Base-by-base conservation (phyloP, 495 filamentous ascomycete species). In the Lichenothelia convexa region DNA sequence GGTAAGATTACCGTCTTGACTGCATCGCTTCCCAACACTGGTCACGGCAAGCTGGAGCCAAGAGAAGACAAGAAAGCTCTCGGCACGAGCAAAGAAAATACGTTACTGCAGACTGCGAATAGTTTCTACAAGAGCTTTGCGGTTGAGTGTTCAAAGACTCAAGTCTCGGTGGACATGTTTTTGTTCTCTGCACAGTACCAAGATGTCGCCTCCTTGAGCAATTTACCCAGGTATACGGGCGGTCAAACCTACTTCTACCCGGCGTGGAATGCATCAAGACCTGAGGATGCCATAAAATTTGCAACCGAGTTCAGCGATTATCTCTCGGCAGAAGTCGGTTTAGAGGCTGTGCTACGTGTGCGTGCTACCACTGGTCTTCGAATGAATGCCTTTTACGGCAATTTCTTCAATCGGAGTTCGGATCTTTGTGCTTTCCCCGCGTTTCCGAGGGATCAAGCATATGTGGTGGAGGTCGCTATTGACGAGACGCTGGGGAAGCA, bases 131-230 rank as follows among this genome's bases (percentile, higher is more conserved):
- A 97, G 64, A 92, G 82, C 51, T 97, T 97, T 54, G 89, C 89
- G 2, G 91, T 97, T 4, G 89, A 97, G 51, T 97, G 89, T 55
- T 94, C 87, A 30, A 97, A 97, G 60, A 86, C 86, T 41, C 89
- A 97, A 54, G 87, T 97, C 6, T 95, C 87, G 0, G 81, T 95
- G 48, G 89, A 97, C 57, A 97, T 97, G 89, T 97, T 97, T 63
- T 67, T 97, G 31, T 97, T 97, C 65, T 87, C 83, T 3, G 85
- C 84, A 8, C 79, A 86, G 48, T 97, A 97, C 55, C 89, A 94
- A 52, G 89, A 97, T 48, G 91, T 97, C 15, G 89, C 89, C 11
- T 89, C 84, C 26, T 65, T 95, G 27, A 92, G 83, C 61, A 93
- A 92, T 55, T 61, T 97, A 8, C 89, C 89, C 26, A 64, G 89